These are phyloP conservation scores for Bryum argenteum DNA, from an alignment of 225 moss, liverwort and hornwort species.

Conservation along the genomic window DNA sequence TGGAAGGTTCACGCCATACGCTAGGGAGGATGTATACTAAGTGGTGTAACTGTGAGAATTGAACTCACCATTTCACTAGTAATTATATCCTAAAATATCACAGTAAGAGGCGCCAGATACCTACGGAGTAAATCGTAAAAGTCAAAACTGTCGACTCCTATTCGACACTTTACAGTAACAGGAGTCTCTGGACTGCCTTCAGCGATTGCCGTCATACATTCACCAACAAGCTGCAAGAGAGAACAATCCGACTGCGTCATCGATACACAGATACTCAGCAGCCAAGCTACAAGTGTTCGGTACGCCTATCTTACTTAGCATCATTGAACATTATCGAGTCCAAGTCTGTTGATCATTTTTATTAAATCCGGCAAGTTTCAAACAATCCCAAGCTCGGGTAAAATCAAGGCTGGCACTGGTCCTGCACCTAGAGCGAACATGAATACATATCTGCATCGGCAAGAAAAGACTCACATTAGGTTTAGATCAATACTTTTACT, in stretches of 20 bases:
- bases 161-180: constrained; percentile 88
- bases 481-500: too few species aligned
- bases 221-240: constrained; percentile 75
- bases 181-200: constrained; percentile 69
- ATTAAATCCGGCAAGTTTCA: not conserved
- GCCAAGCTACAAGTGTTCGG: constrained; percentile 3
- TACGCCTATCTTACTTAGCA: constrained; percentile 3
- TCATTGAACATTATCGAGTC: constrained; percentile 5
- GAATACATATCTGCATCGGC: too few species aligned
- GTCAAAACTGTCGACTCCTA: constrained; percentile 87
- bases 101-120: constrained; percentile 31
- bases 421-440: too few species aligned
- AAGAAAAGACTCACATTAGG: too few species aligned
- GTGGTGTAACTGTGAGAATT: too few species aligned
- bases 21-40: too few species aligned
- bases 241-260: constrained; percentile 7
- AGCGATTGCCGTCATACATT: constrained; percentile 75
- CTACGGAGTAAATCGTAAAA: constrained; percentile 82
- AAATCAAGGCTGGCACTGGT: too few species aligned
- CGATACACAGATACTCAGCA: not conserved
- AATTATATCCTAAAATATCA: not conserved
- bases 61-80: too few species aligned
- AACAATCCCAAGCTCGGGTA: constrained; percentile 9
- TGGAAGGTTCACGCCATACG: too few species aligned
- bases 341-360: not conserved